Evolutionary conservation across 345 rosid genomes (phyloP).

Genomic region (Abelmoschus esculentus): DNA sequence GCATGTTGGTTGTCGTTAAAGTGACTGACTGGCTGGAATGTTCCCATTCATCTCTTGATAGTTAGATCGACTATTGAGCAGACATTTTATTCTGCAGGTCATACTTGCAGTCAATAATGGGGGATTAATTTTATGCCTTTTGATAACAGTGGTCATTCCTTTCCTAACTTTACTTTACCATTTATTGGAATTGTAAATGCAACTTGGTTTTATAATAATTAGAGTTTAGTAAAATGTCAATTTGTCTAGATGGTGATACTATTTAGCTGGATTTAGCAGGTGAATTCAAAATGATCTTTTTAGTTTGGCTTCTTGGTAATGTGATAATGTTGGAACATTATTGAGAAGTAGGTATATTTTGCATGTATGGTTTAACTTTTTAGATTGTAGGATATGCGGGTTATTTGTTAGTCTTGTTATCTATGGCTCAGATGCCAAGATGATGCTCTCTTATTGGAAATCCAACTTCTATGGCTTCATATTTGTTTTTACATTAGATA

Average conservation of each 20-base stretch:
- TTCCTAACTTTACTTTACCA: not conserved
- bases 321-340: not conserved
- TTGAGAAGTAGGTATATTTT: not conserved
- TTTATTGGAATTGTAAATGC: not conserved
- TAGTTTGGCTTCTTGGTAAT: slow-evolving; percentile 1
- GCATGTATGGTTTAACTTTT: not conserved
- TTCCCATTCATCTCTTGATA: not conserved
- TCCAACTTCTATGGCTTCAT: not conserved
- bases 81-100: not conserved
- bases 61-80: not conserved
- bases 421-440: slow-evolving; percentile 5
- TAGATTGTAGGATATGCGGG: not conserved
- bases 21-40: not conserved
- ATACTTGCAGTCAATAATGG: not conserved
- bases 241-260: not conserved
- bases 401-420: not conserved
- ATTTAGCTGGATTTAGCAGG: not conserved
- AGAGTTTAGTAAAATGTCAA: not conserved
- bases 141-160: not conserved
- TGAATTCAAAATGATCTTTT: not conserved
- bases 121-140: not conserved
- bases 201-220: not conserved
- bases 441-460: not conserved
- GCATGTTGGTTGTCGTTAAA: not conserved
- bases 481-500: not conserved